Percentiles rank a stretch among this genome's conserved stretches.
Evolutionary conservation across 192 early-diverging fungal species (phyloP).

Genomic region (Haplosporangium gracile): DNA sequence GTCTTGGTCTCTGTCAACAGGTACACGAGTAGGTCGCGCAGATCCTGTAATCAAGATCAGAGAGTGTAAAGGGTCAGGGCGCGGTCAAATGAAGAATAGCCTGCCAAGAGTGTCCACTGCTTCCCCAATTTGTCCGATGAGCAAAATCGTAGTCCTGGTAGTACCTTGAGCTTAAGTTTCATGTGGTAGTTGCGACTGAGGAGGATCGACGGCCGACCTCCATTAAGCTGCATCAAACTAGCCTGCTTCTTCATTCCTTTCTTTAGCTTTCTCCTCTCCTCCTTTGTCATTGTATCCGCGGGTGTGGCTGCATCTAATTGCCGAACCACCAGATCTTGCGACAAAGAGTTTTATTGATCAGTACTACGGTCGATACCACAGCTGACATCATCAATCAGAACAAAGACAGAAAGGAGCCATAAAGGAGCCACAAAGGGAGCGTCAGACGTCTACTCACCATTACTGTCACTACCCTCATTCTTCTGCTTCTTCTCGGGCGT

Average conservation of each 20-base stretch:
- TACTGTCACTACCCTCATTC: background rate
- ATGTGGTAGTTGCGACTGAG: slow-evolving; percentile 23
- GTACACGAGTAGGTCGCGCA: slow-evolving; percentile 42
- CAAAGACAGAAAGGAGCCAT: background rate
- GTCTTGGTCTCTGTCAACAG: slow-evolving; percentile 42
- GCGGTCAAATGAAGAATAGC: background rate
- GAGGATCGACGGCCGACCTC: slow-evolving; percentile 37
- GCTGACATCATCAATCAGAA: background rate
- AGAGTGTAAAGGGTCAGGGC: background rate
- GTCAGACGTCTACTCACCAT: background rate
- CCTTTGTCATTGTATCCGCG: slow-evolving; percentile 11
- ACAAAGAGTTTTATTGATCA: background rate
- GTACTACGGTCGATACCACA: background rate
- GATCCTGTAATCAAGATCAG: slow-evolving; percentile 9
- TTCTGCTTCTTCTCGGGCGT: slow-evolving; percentile 2
- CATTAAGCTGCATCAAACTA: slow-evolving; percentile 9
- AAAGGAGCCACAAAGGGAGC: background rate
- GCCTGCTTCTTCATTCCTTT: slow-evolving; percentile 30
- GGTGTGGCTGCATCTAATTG: background rate
- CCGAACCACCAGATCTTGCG: background rate
- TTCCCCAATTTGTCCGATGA: background rate
- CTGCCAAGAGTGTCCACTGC: background rate
- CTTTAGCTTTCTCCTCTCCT: slow-evolving; percentile 25
- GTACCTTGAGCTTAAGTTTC: slow-evolving; percentile 50
- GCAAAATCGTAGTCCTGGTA: background rate